Evolutionary conservation across 306 rosid genomes (phyloP).

Genomic region (Dryas alaskensis): DNA sequence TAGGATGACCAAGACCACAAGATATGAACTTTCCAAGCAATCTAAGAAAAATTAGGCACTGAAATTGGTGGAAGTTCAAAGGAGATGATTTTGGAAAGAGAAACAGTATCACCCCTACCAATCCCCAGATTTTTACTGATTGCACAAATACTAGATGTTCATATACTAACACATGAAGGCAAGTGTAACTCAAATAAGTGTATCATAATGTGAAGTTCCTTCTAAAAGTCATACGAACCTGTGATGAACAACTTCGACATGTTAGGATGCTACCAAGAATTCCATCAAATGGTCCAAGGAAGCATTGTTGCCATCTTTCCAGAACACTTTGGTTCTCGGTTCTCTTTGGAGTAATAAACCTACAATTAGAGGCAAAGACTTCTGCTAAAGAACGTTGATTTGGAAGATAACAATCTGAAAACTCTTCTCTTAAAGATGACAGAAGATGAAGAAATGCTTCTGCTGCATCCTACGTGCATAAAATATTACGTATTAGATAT

Average conservation of each 20-base stretch:
- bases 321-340: conserved; percentile 47
- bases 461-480: conserved; percentile 79
- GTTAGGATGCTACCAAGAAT: conserved; percentile 81
- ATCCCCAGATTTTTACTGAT: neutral
- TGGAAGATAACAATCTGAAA: conserved; percentile 58
- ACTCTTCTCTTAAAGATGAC: conserved; percentile 76
- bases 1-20: neutral
- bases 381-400: conserved; percentile 58
- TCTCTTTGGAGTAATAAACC: conserved; percentile 55
- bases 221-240: conserved; percentile 45
- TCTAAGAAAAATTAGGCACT: neutral
- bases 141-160: neutral
- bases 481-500: conserved; percentile 20
- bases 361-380: conserved; percentile 51
- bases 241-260: conserved; percentile 82
- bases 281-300: conserved; percentile 92
- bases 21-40: neutral
- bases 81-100: conserved; percentile 3
- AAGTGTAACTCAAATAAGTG: neutral
- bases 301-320: conserved; percentile 69
- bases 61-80: neutral
- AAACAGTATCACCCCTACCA: neutral
- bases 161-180: neutral
- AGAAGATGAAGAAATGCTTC: conserved; percentile 87
- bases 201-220: conserved; percentile 6